Conservation (phyloP, 108 stramenopile genomes). For the Mayamaea pseudoterrestris region DNA sequence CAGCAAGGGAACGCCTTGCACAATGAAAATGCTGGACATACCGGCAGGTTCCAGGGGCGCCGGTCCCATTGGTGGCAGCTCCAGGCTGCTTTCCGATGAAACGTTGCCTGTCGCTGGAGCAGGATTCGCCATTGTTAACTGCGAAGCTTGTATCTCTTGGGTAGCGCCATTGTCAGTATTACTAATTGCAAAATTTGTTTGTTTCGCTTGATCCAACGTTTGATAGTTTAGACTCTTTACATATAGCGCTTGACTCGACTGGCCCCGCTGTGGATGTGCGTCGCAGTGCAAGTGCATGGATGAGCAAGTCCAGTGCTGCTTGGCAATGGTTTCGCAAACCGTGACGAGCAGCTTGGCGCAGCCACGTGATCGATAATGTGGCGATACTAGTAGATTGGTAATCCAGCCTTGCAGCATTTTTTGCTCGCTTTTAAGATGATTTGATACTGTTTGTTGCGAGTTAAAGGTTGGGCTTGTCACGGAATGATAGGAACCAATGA, state of each 20-base stretch:
- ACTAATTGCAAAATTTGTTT: too few relatives aligned
- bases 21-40: neutral
- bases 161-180: neutral
- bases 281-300: conserved; percentile 1
- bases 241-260: neutral
- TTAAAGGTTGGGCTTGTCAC: neutral
- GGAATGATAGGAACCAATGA: neutral
- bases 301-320: neutral
- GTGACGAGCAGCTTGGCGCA: neutral
- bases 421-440: too few relatives aligned
- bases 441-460: too few relatives aligned
- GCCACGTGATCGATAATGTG: neutral
- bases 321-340: neutral
- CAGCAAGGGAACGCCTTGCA: neutral
- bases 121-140: neutral
- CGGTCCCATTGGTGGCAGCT: too few relatives aligned
- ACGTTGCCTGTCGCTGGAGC: too few relatives aligned
- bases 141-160: neutral
- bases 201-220: too few relatives aligned
- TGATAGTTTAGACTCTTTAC: too few relatives aligned
- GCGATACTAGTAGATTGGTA: neutral
- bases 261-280: neutral
- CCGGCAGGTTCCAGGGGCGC: too few relatives aligned
- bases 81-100: too few relatives aligned
- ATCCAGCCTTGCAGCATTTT: conserved; percentile 1